Evolutionary conservation across 495 filamentous ascomycete species (phyloP).

Genomic region (Mytilinidion resinicola): DNA sequence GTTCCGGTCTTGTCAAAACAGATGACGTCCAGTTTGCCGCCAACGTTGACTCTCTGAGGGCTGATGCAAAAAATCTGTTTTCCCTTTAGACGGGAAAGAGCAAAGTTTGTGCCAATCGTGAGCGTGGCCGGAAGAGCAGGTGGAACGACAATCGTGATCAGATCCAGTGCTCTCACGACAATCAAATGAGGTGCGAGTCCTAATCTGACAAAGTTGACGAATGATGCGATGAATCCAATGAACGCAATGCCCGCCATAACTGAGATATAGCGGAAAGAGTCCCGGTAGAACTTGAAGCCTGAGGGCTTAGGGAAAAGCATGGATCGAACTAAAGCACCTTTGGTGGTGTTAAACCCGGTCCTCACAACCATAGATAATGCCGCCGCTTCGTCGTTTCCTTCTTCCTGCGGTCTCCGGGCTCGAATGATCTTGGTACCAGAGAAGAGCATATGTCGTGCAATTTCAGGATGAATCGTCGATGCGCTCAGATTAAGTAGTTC

Average conservation of each 20-base stretch:
- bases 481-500: constrained; percentile 65
- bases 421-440: constrained; percentile 93
- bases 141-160: constrained; percentile 97
- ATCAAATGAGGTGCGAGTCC: constrained; percentile 82
- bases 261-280: constrained; percentile 96
- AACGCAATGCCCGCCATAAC: constrained; percentile 90
- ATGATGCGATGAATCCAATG: constrained; percentile 81
- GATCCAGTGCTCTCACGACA: constrained; percentile 81
- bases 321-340: constrained; percentile 89
- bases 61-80: constrained; percentile 96
- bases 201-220: constrained; percentile 86
- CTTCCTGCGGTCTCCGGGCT: constrained; percentile 78
- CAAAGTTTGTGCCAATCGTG: constrained; percentile 95
- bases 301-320: constrained; percentile 99
- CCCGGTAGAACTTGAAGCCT: constrained; percentile 95
- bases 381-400: constrained; percentile 79
- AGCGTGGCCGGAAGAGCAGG: constrained; percentile 95
- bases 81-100: constrained; percentile 73
- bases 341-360: constrained; percentile 96
- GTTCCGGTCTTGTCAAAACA: constrained; percentile 99
- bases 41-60: constrained; percentile 92
- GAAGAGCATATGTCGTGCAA: constrained; percentile 86
- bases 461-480: constrained; percentile 67
- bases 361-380: constrained; percentile 86
- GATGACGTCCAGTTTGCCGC: constrained; percentile 89